Percentiles rank a stretch among this genome's conserved stretches.
These are phyloP conservation scores for Scheffersomyces titani DNA, from an alignment of 1,139 yeast species.

Conservation along the genomic window DNA sequence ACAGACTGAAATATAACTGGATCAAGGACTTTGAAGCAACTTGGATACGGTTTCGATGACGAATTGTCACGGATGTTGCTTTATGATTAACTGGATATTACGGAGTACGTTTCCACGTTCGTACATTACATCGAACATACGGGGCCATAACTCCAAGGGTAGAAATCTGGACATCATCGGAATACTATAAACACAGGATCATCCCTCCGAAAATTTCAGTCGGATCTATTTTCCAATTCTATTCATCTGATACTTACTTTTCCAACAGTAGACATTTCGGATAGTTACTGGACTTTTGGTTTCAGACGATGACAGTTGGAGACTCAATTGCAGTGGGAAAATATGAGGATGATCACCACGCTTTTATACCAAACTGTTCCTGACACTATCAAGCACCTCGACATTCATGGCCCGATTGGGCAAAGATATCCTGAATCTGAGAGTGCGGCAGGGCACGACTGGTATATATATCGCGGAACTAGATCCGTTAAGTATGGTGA, in stretches of 20 bases:
- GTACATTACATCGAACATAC: not conserved
- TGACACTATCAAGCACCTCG: not conserved
- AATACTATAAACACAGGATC: not conserved
- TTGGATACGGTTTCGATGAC: not conserved
- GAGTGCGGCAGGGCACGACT: not conserved
- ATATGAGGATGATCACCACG: not conserved
- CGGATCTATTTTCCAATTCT: not conserved
- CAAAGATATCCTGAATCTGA: not conserved
- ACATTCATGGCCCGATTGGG: not conserved
- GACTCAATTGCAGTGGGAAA: not conserved
- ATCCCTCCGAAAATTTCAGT: not conserved
- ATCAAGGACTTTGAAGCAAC: not conserved
- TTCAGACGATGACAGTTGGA: not conserved
- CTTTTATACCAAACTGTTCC: not conserved
- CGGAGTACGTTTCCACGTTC: not conserved
- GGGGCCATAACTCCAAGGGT: not conserved
- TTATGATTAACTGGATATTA: not conserved
- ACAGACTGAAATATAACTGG: too few species aligned
- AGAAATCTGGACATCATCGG: not conserved
- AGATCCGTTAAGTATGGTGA: too few species aligned
- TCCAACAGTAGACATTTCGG: slow-evolving; percentile 29
- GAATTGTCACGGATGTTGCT: not conserved
- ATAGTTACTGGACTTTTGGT: not conserved
- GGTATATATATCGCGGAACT: not conserved
- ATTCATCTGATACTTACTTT: slow-evolving; percentile 26